Evolutionary conservation across 257 asterid genomes (phyloP).

Genomic region (Jaltomata sinuosa): DNA sequence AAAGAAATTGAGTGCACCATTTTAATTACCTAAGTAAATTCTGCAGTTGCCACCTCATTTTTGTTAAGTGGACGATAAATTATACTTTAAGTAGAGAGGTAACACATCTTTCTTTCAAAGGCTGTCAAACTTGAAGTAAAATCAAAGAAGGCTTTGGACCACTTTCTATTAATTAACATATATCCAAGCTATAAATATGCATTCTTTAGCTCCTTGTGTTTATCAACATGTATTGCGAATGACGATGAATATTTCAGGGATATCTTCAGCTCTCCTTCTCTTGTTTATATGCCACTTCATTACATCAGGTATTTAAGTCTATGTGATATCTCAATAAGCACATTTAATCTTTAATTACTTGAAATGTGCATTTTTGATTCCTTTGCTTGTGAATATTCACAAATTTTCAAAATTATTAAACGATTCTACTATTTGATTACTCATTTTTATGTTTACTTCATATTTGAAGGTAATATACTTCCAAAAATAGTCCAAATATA

Average conservation of each 20-base stretch:
- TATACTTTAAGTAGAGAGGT: neutral
- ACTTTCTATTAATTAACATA: neutral
- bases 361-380: neutral
- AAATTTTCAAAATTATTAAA: neutral
- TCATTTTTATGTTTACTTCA: neutral
- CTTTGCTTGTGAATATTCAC: neutral
- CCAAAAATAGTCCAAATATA: neutral
- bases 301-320: conserved; percentile 29
- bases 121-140: conserved; percentile 42
- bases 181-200: neutral
- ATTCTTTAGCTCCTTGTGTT: neutral
- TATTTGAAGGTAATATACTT: neutral
- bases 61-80: neutral
- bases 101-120: conserved; percentile 27
- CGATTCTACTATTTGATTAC: neutral
- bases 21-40: neutral
- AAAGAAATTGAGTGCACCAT: neutral
- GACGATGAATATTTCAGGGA: conserved; percentile 24
- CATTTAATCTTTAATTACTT: neutral
- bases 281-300: conserved; percentile 16
- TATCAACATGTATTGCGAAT: neutral
- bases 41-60: neutral
- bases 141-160: conserved; percentile 31
- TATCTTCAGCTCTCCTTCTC: conserved; percentile 5
- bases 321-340: neutral